phyloP scores from a whole-genome alignment of 345 rosid species.

The Populus ilicifolia region DNA sequence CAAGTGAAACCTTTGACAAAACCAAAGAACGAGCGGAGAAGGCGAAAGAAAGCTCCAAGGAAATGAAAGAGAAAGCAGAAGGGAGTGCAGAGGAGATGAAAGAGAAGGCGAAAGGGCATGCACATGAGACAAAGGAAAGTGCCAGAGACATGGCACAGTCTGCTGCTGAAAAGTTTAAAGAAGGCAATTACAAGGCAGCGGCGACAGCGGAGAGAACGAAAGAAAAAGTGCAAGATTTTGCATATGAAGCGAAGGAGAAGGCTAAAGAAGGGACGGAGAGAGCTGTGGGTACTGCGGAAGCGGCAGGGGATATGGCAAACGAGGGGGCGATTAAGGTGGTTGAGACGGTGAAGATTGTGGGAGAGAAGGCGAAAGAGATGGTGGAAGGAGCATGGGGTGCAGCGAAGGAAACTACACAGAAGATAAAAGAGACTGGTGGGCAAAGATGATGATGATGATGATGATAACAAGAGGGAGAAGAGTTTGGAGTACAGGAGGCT shows the following conservation, averaged over 20 bases:
- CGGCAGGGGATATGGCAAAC: slow-evolving; percentile 13
- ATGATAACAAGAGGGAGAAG: slow-evolving; percentile 1
- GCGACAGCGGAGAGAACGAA: slow-evolving; percentile 20
- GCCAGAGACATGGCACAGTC: slow-evolving; percentile 4
- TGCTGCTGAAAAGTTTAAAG: slow-evolving; percentile 16
- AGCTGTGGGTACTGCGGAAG: slow-evolving; percentile 6
- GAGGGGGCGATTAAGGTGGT: slow-evolving; percentile 26
- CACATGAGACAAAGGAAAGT: slow-evolving; percentile 22
- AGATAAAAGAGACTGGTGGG: slow-evolving; percentile 46
- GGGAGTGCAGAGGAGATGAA: slow-evolving; percentile 12
- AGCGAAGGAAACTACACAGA: slow-evolving; percentile 32
- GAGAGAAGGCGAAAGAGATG: slow-evolving; percentile 34
- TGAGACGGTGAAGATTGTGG: slow-evolving; percentile 21
- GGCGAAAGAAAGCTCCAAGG: background rate
- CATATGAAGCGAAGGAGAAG: slow-evolving; percentile 18
- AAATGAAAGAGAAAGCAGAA: slow-evolving; percentile 14
- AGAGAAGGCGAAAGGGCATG: slow-evolving; percentile 23
- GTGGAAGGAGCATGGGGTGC: slow-evolving; percentile 29
- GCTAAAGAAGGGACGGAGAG: slow-evolving; percentile 14
- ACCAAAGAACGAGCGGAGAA: background rate
- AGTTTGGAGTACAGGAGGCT: slow-evolving; percentile 4
- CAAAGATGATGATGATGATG: slow-evolving; percentile 11
- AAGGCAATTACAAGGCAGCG: slow-evolving; percentile 2
- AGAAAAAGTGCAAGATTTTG: slow-evolving; percentile 21
- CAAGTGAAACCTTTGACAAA: slow-evolving; percentile 2